phyloP scores from a whole-genome alignment of 306 rosid genomes.

The Sicyos baderoa region DNA sequence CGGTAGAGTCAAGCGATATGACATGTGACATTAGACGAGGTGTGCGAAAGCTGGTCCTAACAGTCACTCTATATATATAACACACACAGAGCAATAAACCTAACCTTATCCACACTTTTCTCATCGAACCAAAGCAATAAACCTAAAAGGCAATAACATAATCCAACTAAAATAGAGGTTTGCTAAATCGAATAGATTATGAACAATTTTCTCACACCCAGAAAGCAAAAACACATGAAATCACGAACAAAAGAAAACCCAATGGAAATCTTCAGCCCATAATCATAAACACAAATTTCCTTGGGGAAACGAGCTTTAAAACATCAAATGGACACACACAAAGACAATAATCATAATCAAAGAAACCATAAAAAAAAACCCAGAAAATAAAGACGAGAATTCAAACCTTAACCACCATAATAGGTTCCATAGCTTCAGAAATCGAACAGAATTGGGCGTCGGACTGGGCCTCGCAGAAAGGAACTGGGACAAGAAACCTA shows the following conservation, averaged over 20 bases:
- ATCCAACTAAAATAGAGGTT: neutral
- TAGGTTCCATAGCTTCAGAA: conserved; percentile 44
- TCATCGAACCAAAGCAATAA: neutral
- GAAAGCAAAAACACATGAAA: neutral
- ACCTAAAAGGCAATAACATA: neutral
- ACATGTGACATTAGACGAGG: too few relatives aligned
- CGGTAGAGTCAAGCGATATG: too few relatives aligned
- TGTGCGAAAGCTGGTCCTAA: too few relatives aligned
- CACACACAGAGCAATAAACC: too few relatives aligned
- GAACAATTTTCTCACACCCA: neutral
- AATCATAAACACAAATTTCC: neutral
- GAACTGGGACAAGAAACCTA: neutral
- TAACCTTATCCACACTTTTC: neutral
- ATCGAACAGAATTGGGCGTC: conserved; percentile 21
- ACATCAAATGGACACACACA: neutral
- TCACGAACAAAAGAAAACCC: neutral
- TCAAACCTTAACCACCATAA: conserved; percentile 66
- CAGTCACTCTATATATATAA: too few relatives aligned
- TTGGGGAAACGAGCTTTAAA: neutral
- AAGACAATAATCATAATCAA: neutral
- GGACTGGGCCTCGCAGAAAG: neutral
- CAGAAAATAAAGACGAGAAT: conserved; percentile 20
- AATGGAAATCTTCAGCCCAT: neutral
- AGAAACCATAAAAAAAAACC: neutral
- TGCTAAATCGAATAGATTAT: neutral